These are phyloP conservation scores for Cordyceps militaris DNA, from an alignment of 2,329 filamentous ascomycete species.

Conservation along the genomic window DNA sequence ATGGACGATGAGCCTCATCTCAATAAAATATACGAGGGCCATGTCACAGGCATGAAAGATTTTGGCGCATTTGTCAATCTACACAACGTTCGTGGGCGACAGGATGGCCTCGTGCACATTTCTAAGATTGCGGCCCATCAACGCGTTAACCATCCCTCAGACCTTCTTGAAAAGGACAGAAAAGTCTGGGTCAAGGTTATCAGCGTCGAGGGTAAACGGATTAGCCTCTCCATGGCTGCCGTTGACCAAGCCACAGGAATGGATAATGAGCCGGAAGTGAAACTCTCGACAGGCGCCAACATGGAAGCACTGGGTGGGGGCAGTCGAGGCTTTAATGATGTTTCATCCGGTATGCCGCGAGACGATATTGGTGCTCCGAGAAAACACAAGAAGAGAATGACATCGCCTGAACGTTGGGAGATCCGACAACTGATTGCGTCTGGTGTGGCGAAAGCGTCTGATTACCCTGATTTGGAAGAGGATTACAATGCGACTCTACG, in stretches of 20 bases:
- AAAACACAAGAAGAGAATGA: conserved; percentile 82
- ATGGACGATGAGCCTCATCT: conserved; percentile 75
- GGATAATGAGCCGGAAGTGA: conserved; percentile 71
- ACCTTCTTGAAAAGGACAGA: conserved; percentile 74
- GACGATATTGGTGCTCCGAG: conserved; percentile 38
- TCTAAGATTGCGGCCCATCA: conserved; percentile 80
- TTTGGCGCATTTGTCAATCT: conserved; percentile 95
- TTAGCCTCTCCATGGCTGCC: conserved; percentile 94
- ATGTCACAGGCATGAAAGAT: conserved; percentile 86
- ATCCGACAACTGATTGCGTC: conserved; percentile 95
- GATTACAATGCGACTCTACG: conserved; percentile 84
- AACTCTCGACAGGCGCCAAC: conserved; percentile 85
- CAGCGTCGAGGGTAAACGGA: conserved; percentile 72
- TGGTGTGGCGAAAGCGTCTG: conserved; percentile 83
- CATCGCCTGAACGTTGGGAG: conserved; percentile 94
- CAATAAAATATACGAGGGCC: conserved; percentile 83
- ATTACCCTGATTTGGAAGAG: conserved; percentile 91
- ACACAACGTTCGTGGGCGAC: conserved; percentile 77
- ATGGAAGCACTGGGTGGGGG: conserved; percentile 69
- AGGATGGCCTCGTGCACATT: conserved; percentile 89
- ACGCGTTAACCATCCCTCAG: conserved; percentile 85
- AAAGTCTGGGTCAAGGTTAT: conserved; percentile 87
- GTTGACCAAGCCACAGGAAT: conserved; percentile 84
- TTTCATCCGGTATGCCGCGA: conserved; percentile 27
- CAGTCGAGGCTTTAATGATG: conserved; percentile 49